These are phyloP conservation scores for Smittium culicis DNA, from an alignment of 371 early-diverging fungal species.

Conservation along the genomic window DNA sequence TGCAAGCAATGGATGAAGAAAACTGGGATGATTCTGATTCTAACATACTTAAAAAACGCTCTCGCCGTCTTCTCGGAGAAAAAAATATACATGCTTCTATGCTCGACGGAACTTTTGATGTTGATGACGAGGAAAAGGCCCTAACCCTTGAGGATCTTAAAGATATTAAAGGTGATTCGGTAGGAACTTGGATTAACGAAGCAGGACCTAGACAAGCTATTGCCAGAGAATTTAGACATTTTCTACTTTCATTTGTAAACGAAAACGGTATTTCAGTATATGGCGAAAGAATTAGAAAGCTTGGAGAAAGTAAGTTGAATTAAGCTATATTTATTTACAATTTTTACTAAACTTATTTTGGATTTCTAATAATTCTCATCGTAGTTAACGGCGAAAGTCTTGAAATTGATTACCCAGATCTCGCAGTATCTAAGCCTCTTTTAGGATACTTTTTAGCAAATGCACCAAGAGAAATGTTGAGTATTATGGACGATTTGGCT, in stretches of 20 bases:
- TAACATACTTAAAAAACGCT: conserved; percentile 2
- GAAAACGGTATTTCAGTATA: conserved; percentile 81
- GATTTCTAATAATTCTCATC: not conserved
- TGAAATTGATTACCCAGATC: conserved; percentile 74
- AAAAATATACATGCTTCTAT: conserved; percentile 22
- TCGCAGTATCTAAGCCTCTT: conserved; percentile 56
- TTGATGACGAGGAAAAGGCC: conserved; percentile 32
- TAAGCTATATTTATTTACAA: conserved; percentile 14
- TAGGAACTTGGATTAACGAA: conserved; percentile 62
- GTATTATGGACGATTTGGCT: conserved; percentile 88
- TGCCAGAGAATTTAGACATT: conserved; percentile 70
- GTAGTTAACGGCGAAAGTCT: conserved; percentile 72
- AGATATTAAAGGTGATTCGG: conserved; percentile 40
- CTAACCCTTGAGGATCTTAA: conserved; percentile 42
- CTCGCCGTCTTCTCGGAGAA: conserved; percentile 14
- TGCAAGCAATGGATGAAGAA: conserved; percentile 54
- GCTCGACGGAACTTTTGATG: conserved; percentile 17
- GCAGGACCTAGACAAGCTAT: conserved; percentile 53
- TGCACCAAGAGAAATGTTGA: conserved; percentile 71
- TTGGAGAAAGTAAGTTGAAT: conserved; percentile 54
- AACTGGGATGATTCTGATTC: conserved; percentile 2
- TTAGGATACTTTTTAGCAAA: conserved; percentile 79
- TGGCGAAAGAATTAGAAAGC: conserved; percentile 71
- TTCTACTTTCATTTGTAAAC: conserved; percentile 70
- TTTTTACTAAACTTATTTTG: not conserved